Conservation (phyloP, 345 rosid species). For the Ceriops decandra region DNA sequence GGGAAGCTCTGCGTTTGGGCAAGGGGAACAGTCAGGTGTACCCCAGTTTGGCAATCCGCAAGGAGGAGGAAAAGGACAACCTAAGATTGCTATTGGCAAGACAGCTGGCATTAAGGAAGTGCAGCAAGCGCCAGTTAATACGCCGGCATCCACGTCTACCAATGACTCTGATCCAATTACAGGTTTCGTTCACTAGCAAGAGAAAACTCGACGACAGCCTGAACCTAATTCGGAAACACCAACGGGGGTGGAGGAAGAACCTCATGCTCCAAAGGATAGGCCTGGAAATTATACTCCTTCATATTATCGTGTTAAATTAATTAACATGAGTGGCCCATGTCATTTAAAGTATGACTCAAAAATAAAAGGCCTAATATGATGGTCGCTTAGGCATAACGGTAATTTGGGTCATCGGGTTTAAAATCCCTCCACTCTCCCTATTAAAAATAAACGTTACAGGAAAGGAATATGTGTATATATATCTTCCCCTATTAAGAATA, state of each 20-base stretch:
- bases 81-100: conserved; percentile 17
- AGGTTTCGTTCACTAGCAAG: conserved; percentile 26
- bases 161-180: conserved; percentile 23
- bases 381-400: no score
- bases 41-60: not conserved
- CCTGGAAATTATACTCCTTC: conserved; percentile 26
- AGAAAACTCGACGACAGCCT: conserved; percentile 28
- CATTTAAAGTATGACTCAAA: no score
- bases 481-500: no score
- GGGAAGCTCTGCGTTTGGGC: conserved; percentile 16
- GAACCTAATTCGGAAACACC: conserved; percentile 38
- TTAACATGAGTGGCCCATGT: no score
- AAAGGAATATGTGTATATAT: no score
- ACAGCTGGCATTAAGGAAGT: conserved; percentile 20
- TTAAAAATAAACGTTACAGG: no score
- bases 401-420: no score
- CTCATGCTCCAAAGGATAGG: conserved; percentile 38
- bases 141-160: conserved; percentile 25
- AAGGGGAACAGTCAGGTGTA: conserved; percentile 17
- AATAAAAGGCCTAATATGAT: no score
- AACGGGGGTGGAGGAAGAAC: conserved; percentile 50
- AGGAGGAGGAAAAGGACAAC: conserved; percentile 7
- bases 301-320: no score
- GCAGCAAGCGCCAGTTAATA: conserved; percentile 27
- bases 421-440: no score